Evolutionary conservation across 2,329 filamentous ascomycete species (phyloP).

Genomic region (Colletotrichum scovillei): DNA sequence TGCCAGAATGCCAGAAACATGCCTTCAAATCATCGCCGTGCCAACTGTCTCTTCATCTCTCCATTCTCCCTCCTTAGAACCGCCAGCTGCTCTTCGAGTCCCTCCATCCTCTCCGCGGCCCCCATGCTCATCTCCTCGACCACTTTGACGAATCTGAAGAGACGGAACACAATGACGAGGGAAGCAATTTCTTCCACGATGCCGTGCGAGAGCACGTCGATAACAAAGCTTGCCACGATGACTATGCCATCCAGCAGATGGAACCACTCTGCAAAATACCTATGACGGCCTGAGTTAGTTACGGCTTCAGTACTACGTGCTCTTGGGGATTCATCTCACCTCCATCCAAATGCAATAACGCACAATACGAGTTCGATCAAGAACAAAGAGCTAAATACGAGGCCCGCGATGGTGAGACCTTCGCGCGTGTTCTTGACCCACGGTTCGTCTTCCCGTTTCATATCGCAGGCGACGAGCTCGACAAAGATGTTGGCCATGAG

Average conservation of each 20-base stretch:
- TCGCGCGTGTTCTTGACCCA: conserved; percentile 53
- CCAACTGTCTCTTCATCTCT: conserved; percentile 42
- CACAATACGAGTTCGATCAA: conserved; percentile 70
- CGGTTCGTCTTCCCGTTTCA: conserved; percentile 48
- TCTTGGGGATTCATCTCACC: conserved; percentile 53
- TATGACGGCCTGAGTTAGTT: conserved; percentile 41
- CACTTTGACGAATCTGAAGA: conserved; percentile 78
- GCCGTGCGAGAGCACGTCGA: conserved; percentile 71
- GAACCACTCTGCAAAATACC: conserved; percentile 69
- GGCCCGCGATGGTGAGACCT: conserved; percentile 61
- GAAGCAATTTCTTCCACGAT: conserved; percentile 72
- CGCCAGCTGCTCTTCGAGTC: conserved; percentile 63
- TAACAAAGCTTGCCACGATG: conserved; percentile 69
- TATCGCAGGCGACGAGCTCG: conserved; percentile 60
- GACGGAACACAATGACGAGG: conserved; percentile 72
- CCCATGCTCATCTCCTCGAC: conserved; percentile 75
- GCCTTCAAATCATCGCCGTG: conserved; percentile 1
- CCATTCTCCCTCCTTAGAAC: conserved; percentile 61
- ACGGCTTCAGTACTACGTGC: not conserved
- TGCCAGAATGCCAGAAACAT: not conserved
- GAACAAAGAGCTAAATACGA: conserved; percentile 73
- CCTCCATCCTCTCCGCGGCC: conserved; percentile 71
- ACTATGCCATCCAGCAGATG: conserved; percentile 73
- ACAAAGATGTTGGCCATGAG: conserved; percentile 61
- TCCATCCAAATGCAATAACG: conserved; percentile 70